These are phyloP conservation scores for Dictyostelium capitatum DNA, from an alignment of 78 protist genomes.

Conservation along the genomic window DNA sequence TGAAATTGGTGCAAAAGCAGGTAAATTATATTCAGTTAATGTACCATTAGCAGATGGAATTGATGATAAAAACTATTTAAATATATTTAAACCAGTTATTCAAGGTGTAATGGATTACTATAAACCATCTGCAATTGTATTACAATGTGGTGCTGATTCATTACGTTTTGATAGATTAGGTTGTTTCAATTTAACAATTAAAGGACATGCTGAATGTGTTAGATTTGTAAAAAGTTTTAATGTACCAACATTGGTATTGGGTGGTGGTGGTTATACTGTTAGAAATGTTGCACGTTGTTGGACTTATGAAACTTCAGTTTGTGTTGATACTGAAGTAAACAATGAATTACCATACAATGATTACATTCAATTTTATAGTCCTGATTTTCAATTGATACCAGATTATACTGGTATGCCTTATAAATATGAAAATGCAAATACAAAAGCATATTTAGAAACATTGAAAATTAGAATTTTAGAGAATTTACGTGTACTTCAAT, in stretches of 20 bases:
- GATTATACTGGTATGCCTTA: conserved; percentile 54
- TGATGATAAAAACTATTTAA: conserved; percentile 93
- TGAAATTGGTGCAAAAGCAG: conserved; percentile 95
- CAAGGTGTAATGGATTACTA: conserved; percentile 89
- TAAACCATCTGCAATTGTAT: conserved; percentile 95
- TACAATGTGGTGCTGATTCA: conserved; percentile 99
- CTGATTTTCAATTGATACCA: conserved; percentile 93
- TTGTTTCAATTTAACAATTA: conserved; percentile 95
- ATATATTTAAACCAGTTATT: conserved; percentile 94
- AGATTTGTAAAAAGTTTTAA: conserved; percentile 87
- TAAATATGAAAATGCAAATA: conserved; percentile 95
- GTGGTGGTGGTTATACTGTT: conserved; percentile 99
- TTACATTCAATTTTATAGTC: conserved; percentile 97
- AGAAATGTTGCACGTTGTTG: conserved; percentile 99
- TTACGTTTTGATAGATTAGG: conserved; percentile 99
- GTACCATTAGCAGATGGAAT: conserved; percentile 99
- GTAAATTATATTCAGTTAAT: conserved; percentile 96
- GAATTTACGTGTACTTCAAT: conserved; percentile 63
- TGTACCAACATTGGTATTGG: conserved; percentile 96
- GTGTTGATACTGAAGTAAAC: conserved; percentile 60
- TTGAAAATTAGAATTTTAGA: conserved; percentile 63
- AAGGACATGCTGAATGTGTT: conserved; percentile 95
- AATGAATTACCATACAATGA: conserved; percentile 97
- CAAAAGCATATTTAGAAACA: conserved; percentile 88
- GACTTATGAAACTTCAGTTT: conserved; percentile 96